Conservation (phyloP, 495 filamentous ascomycete species). For the Evernia prunastri region DNA sequence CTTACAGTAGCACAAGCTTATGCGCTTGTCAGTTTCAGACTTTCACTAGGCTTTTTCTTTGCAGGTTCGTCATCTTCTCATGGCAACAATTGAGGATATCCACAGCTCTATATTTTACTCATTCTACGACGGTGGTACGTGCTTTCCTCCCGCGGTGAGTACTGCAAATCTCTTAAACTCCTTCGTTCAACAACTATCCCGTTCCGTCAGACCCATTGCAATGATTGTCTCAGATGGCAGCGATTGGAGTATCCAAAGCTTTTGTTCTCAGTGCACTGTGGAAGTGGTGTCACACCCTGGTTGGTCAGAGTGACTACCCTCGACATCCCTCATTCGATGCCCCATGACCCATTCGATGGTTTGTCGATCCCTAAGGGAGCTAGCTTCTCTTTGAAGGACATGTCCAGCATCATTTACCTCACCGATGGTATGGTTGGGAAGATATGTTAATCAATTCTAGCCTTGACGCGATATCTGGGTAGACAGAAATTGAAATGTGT, state of each 20-base stretch:
- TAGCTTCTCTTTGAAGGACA: background rate
- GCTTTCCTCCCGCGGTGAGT: background rate
- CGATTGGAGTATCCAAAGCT: background rate
- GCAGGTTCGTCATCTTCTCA: background rate
- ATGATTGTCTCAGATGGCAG: background rate
- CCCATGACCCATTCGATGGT: too few relatives aligned
- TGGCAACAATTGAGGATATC: background rate
- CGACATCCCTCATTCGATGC: too few relatives aligned
- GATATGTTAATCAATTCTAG: background rate
- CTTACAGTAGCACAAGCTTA: background rate
- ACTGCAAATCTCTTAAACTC: background rate
- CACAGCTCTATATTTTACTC: background rate
- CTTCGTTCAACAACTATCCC: background rate
- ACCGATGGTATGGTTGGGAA: background rate
- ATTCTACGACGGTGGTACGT: background rate
- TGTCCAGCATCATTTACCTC: background rate
- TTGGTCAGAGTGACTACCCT: too few relatives aligned
- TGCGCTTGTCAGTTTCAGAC: background rate
- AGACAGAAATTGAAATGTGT: too few relatives aligned
- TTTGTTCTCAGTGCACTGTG: too few relatives aligned
- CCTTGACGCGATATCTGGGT: background rate
- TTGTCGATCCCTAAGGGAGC: background rate
- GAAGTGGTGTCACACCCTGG: too few relatives aligned
- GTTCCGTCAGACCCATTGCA: background rate
- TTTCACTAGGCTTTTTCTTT: background rate